Base-by-base conservation (phyloP, 306 rosid species). In the Vicia faba region DNA sequence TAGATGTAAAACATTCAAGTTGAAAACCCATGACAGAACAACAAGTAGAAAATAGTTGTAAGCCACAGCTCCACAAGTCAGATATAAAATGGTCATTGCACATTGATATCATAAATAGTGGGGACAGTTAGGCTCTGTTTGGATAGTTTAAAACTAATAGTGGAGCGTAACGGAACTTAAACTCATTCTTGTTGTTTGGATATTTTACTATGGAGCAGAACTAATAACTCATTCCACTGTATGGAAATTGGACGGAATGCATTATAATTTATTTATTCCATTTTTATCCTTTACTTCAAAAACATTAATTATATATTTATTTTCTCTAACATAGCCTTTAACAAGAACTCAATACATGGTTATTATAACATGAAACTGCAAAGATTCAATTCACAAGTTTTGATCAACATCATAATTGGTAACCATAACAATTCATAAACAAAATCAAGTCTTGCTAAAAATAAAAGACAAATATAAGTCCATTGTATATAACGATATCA, bases 1-100 rank as follows among this genome's bases (percentile, higher is more conserved):
- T 3, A 25, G 64, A 61, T 46, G 63, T 41, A 68, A 44, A 38
- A n/a, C 2, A 58, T 19, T 46, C 26, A 36, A 19, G 65, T 20
- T 40, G 28, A 68, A 51, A 51, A 51, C 58, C 23, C 15, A 5
- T 51, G 58, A 20, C 7, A 20, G n/a, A n/a, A n/a, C n/a, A 11
- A 23, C 38, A 29, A 14, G 28, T 29, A 43, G 45, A 61, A 36
- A 58, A 31, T 58, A 8, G 0, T 31, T 14, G 10, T 14, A 4
- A 0, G 3, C 19, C 38, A 3, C 20, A 56, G 36, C 61, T 56
- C 36, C 5, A 26, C 11, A 26, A 26, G 61, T 25, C 14, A 49
- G 56, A 50, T 50, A 50, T 50, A n/a, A 50, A 9, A 50, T 19
- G 28, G 20, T 1, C 13, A 13, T 40, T 12, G 58, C 61, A 26